phyloP scores from a whole-genome alignment of 352 stramenopile species.

The Phytophthora citrophthora region DNA sequence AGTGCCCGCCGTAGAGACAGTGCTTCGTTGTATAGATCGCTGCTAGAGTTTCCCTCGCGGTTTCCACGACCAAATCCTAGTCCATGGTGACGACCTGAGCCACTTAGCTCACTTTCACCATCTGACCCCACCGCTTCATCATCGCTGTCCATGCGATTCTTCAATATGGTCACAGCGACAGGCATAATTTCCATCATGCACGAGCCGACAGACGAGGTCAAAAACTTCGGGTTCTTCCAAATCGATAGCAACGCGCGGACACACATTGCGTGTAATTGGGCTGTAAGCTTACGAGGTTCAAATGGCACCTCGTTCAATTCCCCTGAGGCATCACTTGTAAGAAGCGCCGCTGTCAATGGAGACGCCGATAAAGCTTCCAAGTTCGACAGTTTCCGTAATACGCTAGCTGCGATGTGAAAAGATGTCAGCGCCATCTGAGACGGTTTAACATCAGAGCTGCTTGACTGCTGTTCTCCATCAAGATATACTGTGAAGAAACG shows the following conservation, averaged over 20 bases:
- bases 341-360: slow-evolving; percentile 65
- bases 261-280: slow-evolving; percentile 71
- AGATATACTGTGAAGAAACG: slow-evolving; percentile 42
- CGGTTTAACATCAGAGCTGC: slow-evolving; percentile 7
- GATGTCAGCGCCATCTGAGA: slow-evolving; percentile 73
- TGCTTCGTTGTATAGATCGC: slow-evolving; percentile 49
- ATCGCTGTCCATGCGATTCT: slow-evolving; percentile 69
- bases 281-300: slow-evolving; percentile 54
- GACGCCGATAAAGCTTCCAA: slow-evolving; percentile 69
- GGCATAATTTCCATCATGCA: slow-evolving; percentile 71
- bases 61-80: slow-evolving; percentile 42
- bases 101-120: slow-evolving; percentile 37
- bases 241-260: slow-evolving; percentile 59
- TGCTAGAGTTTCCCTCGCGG: slow-evolving; percentile 38
- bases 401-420: slow-evolving; percentile 66
- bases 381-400: slow-evolving; percentile 73
- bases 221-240: slow-evolving; percentile 66
- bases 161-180: slow-evolving; percentile 76
- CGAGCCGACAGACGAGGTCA: slow-evolving; percentile 46
- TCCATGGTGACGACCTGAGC: slow-evolving; percentile 36
- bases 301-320: slow-evolving; percentile 42
- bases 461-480: slow-evolving; percentile 20
- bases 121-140: slow-evolving; percentile 32
- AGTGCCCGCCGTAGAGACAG: slow-evolving; percentile 54
- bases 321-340: slow-evolving; percentile 56